Evolutionary conservation across 306 rosid genomes (phyloP), one percentile per base, ranked within the genome.

Genomic region (Rosa multiflora): DNA sequence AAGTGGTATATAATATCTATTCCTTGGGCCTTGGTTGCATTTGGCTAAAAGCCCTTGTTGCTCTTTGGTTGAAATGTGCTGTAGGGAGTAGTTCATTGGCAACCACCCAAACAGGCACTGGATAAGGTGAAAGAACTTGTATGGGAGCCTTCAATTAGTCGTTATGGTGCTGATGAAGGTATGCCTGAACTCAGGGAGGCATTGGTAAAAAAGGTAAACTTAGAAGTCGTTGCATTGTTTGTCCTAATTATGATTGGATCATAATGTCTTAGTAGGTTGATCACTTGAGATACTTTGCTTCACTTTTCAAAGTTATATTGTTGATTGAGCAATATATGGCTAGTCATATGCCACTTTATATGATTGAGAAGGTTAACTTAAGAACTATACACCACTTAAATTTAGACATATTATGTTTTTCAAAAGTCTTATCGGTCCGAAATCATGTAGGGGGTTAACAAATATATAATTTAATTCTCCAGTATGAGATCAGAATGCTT

Each of bases 71-170:
- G 44, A 64, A 77, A 44, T 78, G 44, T 80, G 23, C 73, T 86
- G 48, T 67, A 95, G 99, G 99, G 99, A 35, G 97, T 93, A 70
- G 99, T 95, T 78, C 76, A 95, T 78, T 95, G 99, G 99, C 94
- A 90, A 82, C 99, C 99, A 62, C 99, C 99, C 10, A 79, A 88
- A 79, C 80, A 88, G 82, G 99, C 99, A 15, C 67, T 95, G 86
- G 87, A 90, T 15, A 95, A 83, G 90, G 98, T 86, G 74, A 89
- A 80, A 82, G 96, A 95, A 70, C 96, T 91, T 66, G 94, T 95
- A 26, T 84, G 78, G 79, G 98, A 95, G 61, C 98, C 99, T 81
- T 80, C 91, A 67, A 76, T 94, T 82, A 94, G 97, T 82, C 90
- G 92, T 62, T 95, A 95, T 72, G 99, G 99, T 74, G 85, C 82